Base-by-base conservation (phyloP, 2,329 filamentous ascomycete species). In the Aureobasidium sp. region DNA sequence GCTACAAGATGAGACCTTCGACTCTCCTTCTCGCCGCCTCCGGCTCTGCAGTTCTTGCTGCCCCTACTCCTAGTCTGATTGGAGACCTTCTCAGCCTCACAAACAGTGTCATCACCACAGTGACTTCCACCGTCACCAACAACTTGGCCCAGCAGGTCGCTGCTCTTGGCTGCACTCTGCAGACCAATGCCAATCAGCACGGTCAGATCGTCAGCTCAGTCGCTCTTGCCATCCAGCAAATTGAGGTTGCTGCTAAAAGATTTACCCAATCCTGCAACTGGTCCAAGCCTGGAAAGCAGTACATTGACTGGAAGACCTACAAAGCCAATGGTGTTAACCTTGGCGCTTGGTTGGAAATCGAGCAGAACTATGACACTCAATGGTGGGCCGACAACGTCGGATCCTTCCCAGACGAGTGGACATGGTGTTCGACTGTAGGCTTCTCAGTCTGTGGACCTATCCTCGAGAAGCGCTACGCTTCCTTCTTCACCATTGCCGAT, bases 311-410 rank as follows among this genome's bases (percentile, higher is more conserved):
- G 66, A 63, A 57, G 50, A 65, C 65, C 16, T 67, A 63, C 65
- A 65, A 64, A 32, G 65, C 64, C 60, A 66, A 67, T 29, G 66
- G 65, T 29, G 66, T 63, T 27, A 67, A 73, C 4, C 68, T 74
- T 11, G 71, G 71, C 29, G 69, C 69, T 47, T 75, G 72, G 72
- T 62, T 75, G 3, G 67, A 65, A 9, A 67, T 72, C 59, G 72
- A 74, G 63, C 57, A 58, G 42, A 58, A 45, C 34, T 48, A 58
- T 21, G 37, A 44, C n/a, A 55, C 52, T 9, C 16, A 55, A 15
- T 55, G 52, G 52, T 55, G 61, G 9, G 63, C 66, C 13, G 65
- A 63, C 47, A 64, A 63, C 27, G 61, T 60, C 32, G 67, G 68
- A 21, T n/a, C 36, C 0, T 45, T 36, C 54, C 53, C 66, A 13